These are phyloP conservation scores for Phaseolus lunatus DNA, from an alignment of 306 rosid species.

Conservation along the genomic window DNA sequence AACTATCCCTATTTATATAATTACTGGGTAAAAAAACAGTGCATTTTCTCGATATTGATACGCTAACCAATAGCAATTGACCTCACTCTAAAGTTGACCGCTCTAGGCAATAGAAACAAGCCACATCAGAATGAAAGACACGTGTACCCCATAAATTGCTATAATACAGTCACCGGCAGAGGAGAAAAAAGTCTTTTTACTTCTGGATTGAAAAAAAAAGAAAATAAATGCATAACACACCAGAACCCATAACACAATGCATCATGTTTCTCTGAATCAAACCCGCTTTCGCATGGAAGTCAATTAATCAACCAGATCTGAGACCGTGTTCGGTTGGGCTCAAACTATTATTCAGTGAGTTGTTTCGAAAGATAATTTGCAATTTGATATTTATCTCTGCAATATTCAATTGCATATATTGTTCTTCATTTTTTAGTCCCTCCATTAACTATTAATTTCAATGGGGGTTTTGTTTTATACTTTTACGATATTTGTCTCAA, in stretches of 20 bases:
- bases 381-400: slow-evolving; percentile 13
- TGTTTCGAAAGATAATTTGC: not conserved
- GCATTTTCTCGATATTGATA: not conserved
- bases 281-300: not conserved
- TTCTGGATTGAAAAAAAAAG: not conserved
- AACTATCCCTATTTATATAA: not conserved
- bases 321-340: not conserved
- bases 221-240: not conserved
- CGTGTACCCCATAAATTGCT: slow-evolving; percentile 5
- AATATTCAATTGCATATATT: not conserved
- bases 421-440: not conserved
- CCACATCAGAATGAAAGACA: slow-evolving; percentile 42
- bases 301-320: slow-evolving; percentile 41
- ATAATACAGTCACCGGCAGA: not conserved
- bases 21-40: no score
- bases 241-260: not conserved
- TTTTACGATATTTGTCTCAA: not conserved
- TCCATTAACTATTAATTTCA: slow-evolving; percentile 3
- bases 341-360: slow-evolving; percentile 9
- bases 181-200: not conserved
- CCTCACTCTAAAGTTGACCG: slow-evolving; percentile 28
- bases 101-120: slow-evolving; percentile 31
- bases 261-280: slow-evolving; percentile 5
- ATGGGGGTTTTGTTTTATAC: not conserved
- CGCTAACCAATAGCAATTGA: slow-evolving; percentile 14